These are phyloP conservation scores for Thelonectria olida DNA, from an alignment of 2,329 filamentous ascomycete species.

Conservation along the genomic window DNA sequence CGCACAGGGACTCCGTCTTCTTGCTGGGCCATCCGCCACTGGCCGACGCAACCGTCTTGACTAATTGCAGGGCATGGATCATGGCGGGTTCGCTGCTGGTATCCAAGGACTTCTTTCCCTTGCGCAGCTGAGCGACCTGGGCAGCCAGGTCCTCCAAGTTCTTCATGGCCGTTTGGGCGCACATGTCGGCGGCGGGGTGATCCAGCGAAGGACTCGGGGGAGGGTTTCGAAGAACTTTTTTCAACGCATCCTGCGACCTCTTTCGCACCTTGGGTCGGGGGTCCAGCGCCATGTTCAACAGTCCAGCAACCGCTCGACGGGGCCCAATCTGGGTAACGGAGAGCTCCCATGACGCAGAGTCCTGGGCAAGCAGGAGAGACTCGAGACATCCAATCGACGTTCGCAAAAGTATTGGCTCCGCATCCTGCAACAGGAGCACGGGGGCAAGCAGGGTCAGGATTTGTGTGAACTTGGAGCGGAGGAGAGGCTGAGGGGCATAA, in stretches of 20 bases:
- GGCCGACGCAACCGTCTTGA: constrained; percentile 87
- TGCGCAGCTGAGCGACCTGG: constrained; percentile 69
- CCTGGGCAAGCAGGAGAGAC: constrained; percentile 89
- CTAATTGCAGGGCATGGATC: constrained; percentile 90
- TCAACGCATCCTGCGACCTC: constrained; percentile 88
- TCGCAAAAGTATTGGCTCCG: constrained; percentile 85
- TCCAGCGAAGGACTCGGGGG: constrained; percentile 93
- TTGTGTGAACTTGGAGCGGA: constrained; percentile 93
- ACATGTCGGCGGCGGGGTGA: constrained; percentile 95
- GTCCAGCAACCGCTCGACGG: constrained; percentile 84
- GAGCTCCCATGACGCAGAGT: constrained; percentile 87
- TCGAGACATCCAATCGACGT: constrained; percentile 94
- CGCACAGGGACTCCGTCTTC: constrained; percentile 92
- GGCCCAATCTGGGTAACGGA: constrained; percentile 85
- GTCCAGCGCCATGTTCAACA: constrained; percentile 86
- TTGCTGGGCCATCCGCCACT: constrained; percentile 96
- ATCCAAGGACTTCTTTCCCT: constrained; percentile 68
- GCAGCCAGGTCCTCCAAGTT: constrained; percentile 79
- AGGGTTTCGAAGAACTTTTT: constrained; percentile 82
- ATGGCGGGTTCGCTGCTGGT: constrained; percentile 80
- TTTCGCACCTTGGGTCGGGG: constrained; percentile 93
- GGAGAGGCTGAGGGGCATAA: constrained; percentile 83
- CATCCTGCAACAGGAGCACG: constrained; percentile 79
- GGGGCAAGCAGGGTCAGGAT: constrained; percentile 89
- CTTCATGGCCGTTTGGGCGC: constrained; percentile 87